These are phyloP conservation scores for Primulina huaijiensis DNA, from an alignment of 257 asterid genomes.

Conservation along the genomic window DNA sequence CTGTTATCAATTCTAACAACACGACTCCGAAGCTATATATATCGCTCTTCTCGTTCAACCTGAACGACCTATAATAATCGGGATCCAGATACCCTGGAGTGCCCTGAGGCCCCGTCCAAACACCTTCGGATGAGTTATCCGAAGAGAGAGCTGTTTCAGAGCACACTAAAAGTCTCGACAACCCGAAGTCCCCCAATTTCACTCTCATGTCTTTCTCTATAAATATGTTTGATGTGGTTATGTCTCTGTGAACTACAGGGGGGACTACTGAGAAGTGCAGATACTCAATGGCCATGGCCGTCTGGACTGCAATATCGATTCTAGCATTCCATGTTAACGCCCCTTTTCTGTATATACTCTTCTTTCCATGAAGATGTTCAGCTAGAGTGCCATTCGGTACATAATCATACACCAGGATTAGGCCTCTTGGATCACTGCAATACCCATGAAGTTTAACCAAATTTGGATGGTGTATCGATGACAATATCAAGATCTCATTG, in stretches of 20 bases:
- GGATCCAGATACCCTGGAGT: conserved; percentile 96
- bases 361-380: conserved; percentile 79
- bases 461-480: conserved; percentile 77
- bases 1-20: conserved; percentile 73
- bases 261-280: conserved; percentile 79
- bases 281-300: conserved; percentile 77
- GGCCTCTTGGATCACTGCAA: conserved; percentile 95
- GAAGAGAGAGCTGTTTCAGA: conserved; percentile 40
- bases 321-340: conserved; percentile 63
- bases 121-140: conserved; percentile 57
- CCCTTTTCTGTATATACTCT: conserved; percentile 37
- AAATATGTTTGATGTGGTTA: conserved; percentile 81
- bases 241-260: conserved; percentile 82
- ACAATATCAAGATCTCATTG: conserved; percentile 80
- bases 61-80: conserved; percentile 70
- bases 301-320: conserved; percentile 73
- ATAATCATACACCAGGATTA: conserved; percentile 75
- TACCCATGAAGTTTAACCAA: conserved; percentile 87
- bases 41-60: conserved; percentile 90
- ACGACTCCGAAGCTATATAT: conserved; percentile 92
- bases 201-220: conserved; percentile 81
- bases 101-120: conserved; percentile 97
- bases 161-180: conserved; percentile 70
- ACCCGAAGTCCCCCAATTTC: conserved; percentile 89
- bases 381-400: conserved; percentile 87